phyloP scores from a whole-genome alignment of 176 grass and related monocot genomes.

The Oryza punctata region DNA sequence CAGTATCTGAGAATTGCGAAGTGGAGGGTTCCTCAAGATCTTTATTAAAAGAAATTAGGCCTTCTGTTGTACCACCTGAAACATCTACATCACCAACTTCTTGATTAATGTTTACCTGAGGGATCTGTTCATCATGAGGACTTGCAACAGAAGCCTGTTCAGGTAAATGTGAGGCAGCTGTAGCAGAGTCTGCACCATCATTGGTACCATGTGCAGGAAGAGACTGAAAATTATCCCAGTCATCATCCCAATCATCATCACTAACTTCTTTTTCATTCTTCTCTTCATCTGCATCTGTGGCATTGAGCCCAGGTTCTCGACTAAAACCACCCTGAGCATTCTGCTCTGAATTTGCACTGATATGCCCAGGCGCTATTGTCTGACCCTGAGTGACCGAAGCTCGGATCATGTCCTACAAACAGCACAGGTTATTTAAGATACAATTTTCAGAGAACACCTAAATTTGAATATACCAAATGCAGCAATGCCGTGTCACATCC shows the following conservation, averaged over 20 bases:
- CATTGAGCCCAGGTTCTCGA: constrained; percentile 35
- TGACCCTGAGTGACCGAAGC: constrained; percentile 74
- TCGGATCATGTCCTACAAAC: constrained; percentile 84
- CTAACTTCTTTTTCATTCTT: constrained; percentile 50
- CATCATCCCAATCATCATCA: constrained; percentile 69
- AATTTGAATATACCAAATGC: constrained; percentile 1
- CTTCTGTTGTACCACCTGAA: constrained; percentile 30
- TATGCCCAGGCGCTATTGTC: constrained; percentile 41
- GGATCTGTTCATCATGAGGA: constrained; percentile 29
- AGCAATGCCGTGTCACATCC: constrained; percentile 14
- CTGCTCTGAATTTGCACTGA: constrained; percentile 39
- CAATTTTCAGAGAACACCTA: neutral
- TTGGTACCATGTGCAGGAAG: constrained; percentile 56
- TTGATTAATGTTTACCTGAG: constrained; percentile 27
- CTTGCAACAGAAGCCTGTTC: constrained; percentile 22
- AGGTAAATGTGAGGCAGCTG: constrained; percentile 34
- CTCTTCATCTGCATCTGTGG: constrained; percentile 37
- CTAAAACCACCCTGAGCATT: constrained; percentile 42
- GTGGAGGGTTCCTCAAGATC: constrained; percentile 37
- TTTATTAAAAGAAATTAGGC: neutral
- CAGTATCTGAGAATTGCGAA: constrained; percentile 28
- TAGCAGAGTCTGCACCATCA: constrained; percentile 34
- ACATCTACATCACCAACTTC: constrained; percentile 21
- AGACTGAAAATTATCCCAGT: constrained; percentile 94
- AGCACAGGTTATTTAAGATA: constrained; percentile 5